phyloP scores from a whole-genome alignment of 768 basidiomycete genomes.

The Xerocomus brunneocitrinus region DNA sequence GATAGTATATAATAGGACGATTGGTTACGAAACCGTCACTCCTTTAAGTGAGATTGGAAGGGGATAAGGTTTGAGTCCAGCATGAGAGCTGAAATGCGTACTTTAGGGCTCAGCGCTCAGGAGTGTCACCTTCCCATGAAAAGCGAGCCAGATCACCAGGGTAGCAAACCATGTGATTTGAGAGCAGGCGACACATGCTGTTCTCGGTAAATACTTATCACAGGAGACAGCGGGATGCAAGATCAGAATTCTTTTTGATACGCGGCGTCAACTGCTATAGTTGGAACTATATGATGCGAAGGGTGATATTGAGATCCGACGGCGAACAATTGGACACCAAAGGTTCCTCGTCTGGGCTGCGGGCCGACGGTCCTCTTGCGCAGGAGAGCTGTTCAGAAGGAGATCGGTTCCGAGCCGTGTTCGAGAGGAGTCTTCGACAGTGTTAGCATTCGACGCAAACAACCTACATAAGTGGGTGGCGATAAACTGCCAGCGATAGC shows the following conservation, averaged over 20 bases:
- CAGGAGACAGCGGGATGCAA: not conserved
- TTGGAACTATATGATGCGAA: not conserved
- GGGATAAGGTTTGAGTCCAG: not conserved
- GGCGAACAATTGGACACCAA: not conserved
- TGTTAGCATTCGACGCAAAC: not conserved
- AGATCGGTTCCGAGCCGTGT: not conserved
- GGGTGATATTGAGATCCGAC: not conserved
- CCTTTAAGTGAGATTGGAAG: not conserved
- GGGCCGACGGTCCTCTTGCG: not conserved
- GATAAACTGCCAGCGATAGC: too few relatives aligned
- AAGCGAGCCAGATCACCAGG: too few relatives aligned
- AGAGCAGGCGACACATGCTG: not conserved
- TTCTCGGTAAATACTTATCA: not conserved
- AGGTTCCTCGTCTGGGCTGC: not conserved
- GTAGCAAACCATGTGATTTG: not conserved
- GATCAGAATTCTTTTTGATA: not conserved
- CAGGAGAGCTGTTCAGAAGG: not conserved
- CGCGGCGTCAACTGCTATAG: not conserved
- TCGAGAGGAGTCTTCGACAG: not conserved
- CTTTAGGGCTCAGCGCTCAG: not conserved
- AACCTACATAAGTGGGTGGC: too few relatives aligned
- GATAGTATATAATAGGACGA: not conserved
- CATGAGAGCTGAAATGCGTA: not conserved
- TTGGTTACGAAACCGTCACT: not conserved
- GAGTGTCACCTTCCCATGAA: too few relatives aligned